Percentiles rank a stretch among this genome's conserved stretches.
Conservation (phyloP, 768 basidiomycete genomes). For the Amanita rimosa region DNA sequence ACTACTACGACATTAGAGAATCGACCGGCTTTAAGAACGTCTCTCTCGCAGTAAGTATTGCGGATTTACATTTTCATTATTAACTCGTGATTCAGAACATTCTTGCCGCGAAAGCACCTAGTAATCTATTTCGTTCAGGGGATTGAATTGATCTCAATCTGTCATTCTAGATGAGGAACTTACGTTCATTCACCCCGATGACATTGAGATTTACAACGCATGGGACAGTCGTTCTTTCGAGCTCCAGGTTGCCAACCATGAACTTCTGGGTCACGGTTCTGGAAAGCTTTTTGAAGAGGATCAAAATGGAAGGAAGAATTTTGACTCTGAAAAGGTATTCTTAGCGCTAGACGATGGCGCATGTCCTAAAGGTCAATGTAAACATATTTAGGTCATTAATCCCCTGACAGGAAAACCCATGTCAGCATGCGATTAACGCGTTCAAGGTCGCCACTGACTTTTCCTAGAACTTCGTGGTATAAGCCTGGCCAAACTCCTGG, state of each 20-base stretch:
- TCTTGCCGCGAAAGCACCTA: constrained; percentile 77
- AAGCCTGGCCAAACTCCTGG: constrained; percentile 78
- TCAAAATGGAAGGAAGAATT: constrained; percentile 70
- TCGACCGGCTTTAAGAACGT: constrained; percentile 85
- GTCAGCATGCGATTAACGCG: constrained; percentile 12
- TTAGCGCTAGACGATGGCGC: no score
- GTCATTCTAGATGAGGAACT: constrained; percentile 49
- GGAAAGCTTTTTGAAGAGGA: constrained; percentile 77
- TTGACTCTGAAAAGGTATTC: constrained; percentile 54
- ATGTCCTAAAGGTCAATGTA: neutral
- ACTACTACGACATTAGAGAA: constrained; percentile 80
- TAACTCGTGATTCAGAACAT: constrained; percentile 43
- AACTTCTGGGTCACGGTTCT: constrained; percentile 76
- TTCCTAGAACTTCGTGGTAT: constrained; percentile 68
- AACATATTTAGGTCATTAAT: constrained; percentile 49
- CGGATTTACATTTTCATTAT: neutral
- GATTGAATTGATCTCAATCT: neutral
- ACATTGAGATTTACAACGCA: constrained; percentile 58
- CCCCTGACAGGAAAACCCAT: constrained; percentile 71
- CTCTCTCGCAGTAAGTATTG: constrained; percentile 51
- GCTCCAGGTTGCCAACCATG: constrained; percentile 86
- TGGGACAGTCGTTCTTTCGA: constrained; percentile 79
- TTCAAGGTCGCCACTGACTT: constrained; percentile 1
- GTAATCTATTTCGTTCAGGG: constrained; percentile 24
- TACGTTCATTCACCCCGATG: constrained; percentile 76